Evolutionary conservation across 768 basidiomycete species (phyloP), one percentile per base, ranked within the genome.

Genomic region (Tricholoma terreum): DNA sequence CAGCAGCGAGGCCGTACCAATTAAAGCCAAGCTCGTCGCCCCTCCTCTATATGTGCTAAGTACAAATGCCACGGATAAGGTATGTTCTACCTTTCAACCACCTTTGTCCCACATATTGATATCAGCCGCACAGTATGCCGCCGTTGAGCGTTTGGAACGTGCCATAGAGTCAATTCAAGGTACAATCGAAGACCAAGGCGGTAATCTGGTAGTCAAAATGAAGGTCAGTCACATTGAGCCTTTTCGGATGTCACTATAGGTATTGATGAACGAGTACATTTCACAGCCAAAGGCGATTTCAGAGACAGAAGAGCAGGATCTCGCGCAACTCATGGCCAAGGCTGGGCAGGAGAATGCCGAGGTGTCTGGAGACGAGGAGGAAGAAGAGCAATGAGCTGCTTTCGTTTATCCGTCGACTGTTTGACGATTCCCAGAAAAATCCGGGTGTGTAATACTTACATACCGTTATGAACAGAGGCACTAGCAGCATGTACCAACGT

Each of bases 21-120:
- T 99, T 77, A 97, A 96, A 74, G 94, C 97, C 21, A 92, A 94
- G 69, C 80, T 99, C 21, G 95, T 98, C 42, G 96, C 96, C 0
- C 97, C 97, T 7, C 96, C 96, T 24, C 71, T 99, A 36, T 99
- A 98, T 64, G 96, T 99, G 22, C 79, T 99, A 52, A 93, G 90
- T 63, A 95, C 93, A 27, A 98, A 98, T 61, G 90, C 93, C 11
- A 98, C 96, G 6, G 97, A 99, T 74, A 99, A 98, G 83, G 88
- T 86, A 10, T 40, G 77, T 56, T 40, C 48, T 21, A 30, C 43
- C 31, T 45, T 38, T 48, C 48, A 40, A 8, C 55, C 22, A 3
- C n/a, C 21, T 40, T 54, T 24, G 21, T 30, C n/a, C 24, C 8
- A n/a, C 30, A 3, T 36, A 24, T 35, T 14, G 33, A 54, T 6